Conservation (phyloP, 805 yeast species). For the Saitoella complicata region DNA sequence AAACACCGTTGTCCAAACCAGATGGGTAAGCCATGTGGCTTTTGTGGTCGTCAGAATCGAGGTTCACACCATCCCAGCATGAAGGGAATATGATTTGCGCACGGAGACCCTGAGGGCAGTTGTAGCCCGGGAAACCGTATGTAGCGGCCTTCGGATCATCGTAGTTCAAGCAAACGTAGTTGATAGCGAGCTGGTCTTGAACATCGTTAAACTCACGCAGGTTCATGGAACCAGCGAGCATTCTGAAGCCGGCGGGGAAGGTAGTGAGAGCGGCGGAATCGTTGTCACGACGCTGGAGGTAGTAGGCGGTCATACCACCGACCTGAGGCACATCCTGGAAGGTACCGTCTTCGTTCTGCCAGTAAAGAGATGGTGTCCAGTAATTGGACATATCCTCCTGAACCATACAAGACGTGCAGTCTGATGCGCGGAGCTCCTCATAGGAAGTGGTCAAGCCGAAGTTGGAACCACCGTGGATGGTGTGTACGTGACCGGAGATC, state of each 20-base stretch:
- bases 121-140: background rate
- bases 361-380: slow-evolving; percentile 4
- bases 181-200: background rate
- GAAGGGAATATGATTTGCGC: slow-evolving; percentile 2
- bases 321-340: background rate
- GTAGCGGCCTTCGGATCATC: slow-evolving; percentile 1
- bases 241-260: slow-evolving; percentile 4
- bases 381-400: slow-evolving; percentile 2
- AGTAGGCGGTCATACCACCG: slow-evolving; percentile 2
- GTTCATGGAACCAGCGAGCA: slow-evolving; percentile 2
- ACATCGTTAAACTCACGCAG: background rate
- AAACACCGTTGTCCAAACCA: background rate
- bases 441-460: background rate
- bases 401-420: slow-evolving; percentile 2
- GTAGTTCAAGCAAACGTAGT: slow-evolving; percentile 2
- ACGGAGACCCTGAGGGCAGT: slow-evolving; percentile 3
- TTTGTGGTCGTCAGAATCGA: background rate
- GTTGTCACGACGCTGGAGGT: slow-evolving; percentile 1
- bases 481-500: slow-evolving; percentile 3
- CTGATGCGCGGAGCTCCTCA: background rate
- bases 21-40: slow-evolving; percentile 2
- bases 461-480: slow-evolving; percentile 1
- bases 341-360: background rate
- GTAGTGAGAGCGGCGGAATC: background rate
- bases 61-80: slow-evolving; percentile 4